Conservation (phyloP, 164 flowering plant species). For the Hamamelis virginiana region DNA sequence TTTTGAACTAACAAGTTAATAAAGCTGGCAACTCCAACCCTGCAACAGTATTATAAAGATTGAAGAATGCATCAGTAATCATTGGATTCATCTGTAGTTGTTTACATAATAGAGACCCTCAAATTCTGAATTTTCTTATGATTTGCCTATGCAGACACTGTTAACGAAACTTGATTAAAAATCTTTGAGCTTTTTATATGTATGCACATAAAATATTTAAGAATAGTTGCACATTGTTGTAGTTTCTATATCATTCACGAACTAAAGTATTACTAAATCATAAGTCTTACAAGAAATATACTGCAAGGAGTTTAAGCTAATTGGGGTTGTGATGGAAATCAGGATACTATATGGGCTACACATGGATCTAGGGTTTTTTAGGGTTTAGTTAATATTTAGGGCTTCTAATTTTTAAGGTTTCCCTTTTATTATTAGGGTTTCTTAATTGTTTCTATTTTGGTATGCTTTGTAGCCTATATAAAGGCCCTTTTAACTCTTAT, state of each 20-base stretch:
- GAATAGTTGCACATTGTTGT: background rate
- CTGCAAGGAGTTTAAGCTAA: background rate
- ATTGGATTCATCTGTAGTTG: background rate
- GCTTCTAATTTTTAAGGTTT: too few species aligned
- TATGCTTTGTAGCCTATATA: too few species aligned
- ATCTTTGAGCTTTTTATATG: too few species aligned
- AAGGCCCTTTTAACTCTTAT: too few species aligned
- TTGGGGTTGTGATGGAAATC: background rate
- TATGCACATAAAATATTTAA: background rate
- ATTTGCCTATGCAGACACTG: background rate
- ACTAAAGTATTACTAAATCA: background rate
- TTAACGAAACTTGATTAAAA: background rate
- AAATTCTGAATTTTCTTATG: background rate
- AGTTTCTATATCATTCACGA: background rate
- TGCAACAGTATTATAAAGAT: slow-evolving; percentile 24
- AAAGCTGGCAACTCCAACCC: slow-evolving; percentile 97
- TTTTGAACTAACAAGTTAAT: slow-evolving; percentile 77
- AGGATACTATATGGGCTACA: too few species aligned
- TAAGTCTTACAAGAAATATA: background rate
- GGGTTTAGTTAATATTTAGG: too few species aligned
- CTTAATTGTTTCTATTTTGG: too few species aligned
- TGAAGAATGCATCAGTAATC: background rate
- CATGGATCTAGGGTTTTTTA: too few species aligned
- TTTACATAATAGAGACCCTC: background rate
- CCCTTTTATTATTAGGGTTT: too few species aligned